Percentiles rank a stretch among this genome's conserved stretches.
phyloP scores from a whole-genome alignment of 306 rosid genomes.

The Fagus sylvatica region DNA sequence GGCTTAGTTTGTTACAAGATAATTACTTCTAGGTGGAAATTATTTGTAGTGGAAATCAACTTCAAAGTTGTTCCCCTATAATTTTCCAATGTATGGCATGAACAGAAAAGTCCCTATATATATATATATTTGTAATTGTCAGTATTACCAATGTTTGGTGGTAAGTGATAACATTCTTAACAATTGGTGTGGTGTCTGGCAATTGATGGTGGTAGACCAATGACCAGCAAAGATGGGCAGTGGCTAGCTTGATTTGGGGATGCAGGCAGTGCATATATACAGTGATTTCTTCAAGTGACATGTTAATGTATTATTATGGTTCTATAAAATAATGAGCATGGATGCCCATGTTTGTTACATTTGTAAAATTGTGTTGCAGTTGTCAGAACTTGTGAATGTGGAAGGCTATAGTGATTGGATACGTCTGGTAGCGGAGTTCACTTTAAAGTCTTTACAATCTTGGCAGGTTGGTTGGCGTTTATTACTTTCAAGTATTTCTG shows the following conservation, averaged over 20 bases:
- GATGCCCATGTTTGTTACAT: constrained; percentile 21
- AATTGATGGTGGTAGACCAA: too few relatives aligned
- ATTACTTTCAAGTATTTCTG: constrained; percentile 22
- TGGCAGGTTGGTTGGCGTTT: constrained; percentile 51
- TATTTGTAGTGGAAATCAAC: too few relatives aligned
- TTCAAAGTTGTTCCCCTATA: too few relatives aligned
- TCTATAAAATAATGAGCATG: neutral
- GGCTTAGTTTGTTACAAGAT: too few relatives aligned
- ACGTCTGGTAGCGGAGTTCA: constrained; percentile 84
- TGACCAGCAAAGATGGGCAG: too few relatives aligned
- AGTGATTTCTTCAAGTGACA: neutral
- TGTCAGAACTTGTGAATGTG: constrained; percentile 84
- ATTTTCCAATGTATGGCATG: too few relatives aligned
- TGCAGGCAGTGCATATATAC: neutral
- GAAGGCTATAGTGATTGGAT: constrained; percentile 98
- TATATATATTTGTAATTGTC: too few relatives aligned
- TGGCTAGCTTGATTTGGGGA: neutral
- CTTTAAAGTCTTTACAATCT: constrained; percentile 89
- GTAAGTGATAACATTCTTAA: too few relatives aligned
- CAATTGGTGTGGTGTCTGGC: too few relatives aligned
- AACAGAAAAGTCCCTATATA: too few relatives aligned
- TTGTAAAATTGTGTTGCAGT: constrained; percentile 52
- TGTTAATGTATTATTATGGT: neutral
- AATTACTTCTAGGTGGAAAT: too few relatives aligned
- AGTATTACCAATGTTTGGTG: too few relatives aligned